These are phyloP conservation scores for Phytophthora quininea DNA, from an alignment of 352 stramenopile species.

Conservation along the genomic window DNA sequence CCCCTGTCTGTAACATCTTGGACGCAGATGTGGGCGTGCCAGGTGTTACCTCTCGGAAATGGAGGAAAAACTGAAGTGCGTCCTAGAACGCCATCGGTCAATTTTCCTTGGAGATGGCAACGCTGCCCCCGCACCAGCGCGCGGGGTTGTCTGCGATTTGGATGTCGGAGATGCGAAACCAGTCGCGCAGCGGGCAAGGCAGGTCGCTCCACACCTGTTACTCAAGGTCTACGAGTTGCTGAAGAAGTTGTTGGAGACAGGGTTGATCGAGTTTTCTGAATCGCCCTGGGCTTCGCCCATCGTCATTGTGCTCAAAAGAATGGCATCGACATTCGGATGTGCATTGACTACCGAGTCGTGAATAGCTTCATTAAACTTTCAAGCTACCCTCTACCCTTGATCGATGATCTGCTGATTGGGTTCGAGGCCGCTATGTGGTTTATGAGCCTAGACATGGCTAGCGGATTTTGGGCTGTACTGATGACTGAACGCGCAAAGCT, in stretches of 20 bases:
- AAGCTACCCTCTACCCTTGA: conserved; percentile 6
- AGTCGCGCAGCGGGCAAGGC: not conserved
- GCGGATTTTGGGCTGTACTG: not conserved
- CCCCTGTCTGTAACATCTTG: not conserved
- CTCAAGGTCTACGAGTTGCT: not conserved
- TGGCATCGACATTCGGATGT: conserved; percentile 7
- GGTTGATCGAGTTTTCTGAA: not conserved
- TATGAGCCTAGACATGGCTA: not conserved
- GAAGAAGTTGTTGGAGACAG: not conserved
- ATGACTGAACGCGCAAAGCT: not conserved
- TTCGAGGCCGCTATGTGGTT: not conserved
- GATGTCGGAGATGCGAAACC: no score
- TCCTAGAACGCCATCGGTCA: no score
- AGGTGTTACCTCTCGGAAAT: no score
- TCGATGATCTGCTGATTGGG: conserved; percentile 10
- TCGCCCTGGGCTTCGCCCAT: no score
- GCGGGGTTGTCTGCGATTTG: no score
- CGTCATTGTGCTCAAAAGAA: not conserved
- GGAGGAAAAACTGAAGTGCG: no score
- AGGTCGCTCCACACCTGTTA: not conserved
- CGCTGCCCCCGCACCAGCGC: no score
- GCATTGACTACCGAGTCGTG: conserved; percentile 10
- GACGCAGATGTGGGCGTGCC: not conserved
- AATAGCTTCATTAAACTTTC: conserved; percentile 6
- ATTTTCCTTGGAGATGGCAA: no score